Percentiles rank a stretch among this genome's conserved stretches.
Evolutionary conservation across 441 rosid genomes (phyloP).

Genomic region (Gossypium davidsonii): DNA sequence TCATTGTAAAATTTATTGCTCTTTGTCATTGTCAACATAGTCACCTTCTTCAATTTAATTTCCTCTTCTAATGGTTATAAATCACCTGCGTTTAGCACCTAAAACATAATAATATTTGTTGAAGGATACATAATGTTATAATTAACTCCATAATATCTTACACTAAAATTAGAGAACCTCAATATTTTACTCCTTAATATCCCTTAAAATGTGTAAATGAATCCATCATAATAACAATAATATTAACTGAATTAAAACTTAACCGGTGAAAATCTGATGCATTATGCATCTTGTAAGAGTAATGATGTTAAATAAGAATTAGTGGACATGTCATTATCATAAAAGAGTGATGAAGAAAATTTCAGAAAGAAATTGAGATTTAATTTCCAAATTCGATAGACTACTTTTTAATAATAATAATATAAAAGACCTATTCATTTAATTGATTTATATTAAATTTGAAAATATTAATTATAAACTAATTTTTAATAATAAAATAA

Average conservation of each 20-base stretch:
- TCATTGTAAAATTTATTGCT: not conserved
- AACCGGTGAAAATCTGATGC: not conserved
- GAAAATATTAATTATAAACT: no score
- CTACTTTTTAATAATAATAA: no score
- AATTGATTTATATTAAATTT: no score
- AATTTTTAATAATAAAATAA: no score
- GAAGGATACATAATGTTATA: not conserved
- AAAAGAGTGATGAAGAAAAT: no score
- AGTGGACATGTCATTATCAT: not conserved
- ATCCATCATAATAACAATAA: no score
- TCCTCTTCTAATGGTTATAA: not conserved
- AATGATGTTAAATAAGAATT: not conserved
- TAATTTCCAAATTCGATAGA: no score
- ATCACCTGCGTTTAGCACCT: not conserved
- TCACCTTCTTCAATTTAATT: slow-evolving; percentile 11
- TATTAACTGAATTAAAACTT: no score
- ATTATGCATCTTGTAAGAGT: not conserved
- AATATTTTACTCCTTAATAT: not conserved
- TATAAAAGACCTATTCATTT: no score
- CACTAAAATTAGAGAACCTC: not conserved
- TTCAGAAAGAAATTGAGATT: no score
- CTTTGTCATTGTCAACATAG: slow-evolving; percentile 15
- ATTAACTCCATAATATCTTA: not conserved
- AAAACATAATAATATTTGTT: slow-evolving; percentile 1
- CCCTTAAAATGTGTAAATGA: no score